A percentile compares a stretch with the other conserved stretches of the same genome.
Evolutionary conservation across 495 filamentous ascomycete genomes (phyloP).

Genomic region (Pyrenula massariospora): DNA sequence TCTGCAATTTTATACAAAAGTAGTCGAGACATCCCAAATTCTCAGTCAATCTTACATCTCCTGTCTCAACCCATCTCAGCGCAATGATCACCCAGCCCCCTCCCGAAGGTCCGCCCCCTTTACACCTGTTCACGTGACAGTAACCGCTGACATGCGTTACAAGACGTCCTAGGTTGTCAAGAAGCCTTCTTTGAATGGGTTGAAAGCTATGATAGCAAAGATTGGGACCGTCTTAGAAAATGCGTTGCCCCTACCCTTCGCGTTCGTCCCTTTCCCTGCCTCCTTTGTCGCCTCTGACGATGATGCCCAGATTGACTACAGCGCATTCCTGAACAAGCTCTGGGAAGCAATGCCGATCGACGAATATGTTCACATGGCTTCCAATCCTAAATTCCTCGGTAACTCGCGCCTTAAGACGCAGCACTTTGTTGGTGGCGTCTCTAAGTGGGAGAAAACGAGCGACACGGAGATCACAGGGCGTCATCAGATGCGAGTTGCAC

Average conservation of each 20-base stretch:
- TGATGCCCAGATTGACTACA: conserved; percentile 70
- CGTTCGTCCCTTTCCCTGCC: too few relatives aligned
- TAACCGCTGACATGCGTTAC: too few relatives aligned
- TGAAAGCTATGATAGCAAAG: conserved; percentile 72
- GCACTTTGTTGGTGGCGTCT: conserved; percentile 65
- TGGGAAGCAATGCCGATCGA: conserved; percentile 64
- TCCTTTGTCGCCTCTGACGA: too few relatives aligned
- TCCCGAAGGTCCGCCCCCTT: too few relatives aligned
- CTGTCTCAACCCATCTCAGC: too few relatives aligned
- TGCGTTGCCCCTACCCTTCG: conserved; percentile 60
- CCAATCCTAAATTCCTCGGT: conserved; percentile 53
- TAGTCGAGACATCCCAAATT: too few relatives aligned
- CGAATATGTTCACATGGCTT: conserved; percentile 60
- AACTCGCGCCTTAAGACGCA: conserved; percentile 61
- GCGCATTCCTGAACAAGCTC: conserved; percentile 56
- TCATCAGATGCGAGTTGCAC: conserved; percentile 69
- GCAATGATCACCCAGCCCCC: too few relatives aligned
- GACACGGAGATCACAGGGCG: conserved; percentile 58
- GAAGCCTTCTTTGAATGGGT: conserved; percentile 37
- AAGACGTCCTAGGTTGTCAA: background rate
- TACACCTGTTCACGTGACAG: too few relatives aligned
- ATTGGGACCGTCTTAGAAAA: conserved; percentile 59
- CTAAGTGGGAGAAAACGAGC: conserved; percentile 57
- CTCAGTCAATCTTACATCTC: too few relatives aligned
- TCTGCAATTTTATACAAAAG: too few relatives aligned